Percentiles rank a stretch among this genome's conserved stretches.
Conservation (phyloP, 75 land plant species). For the Selaginella tamariscina region DNA sequence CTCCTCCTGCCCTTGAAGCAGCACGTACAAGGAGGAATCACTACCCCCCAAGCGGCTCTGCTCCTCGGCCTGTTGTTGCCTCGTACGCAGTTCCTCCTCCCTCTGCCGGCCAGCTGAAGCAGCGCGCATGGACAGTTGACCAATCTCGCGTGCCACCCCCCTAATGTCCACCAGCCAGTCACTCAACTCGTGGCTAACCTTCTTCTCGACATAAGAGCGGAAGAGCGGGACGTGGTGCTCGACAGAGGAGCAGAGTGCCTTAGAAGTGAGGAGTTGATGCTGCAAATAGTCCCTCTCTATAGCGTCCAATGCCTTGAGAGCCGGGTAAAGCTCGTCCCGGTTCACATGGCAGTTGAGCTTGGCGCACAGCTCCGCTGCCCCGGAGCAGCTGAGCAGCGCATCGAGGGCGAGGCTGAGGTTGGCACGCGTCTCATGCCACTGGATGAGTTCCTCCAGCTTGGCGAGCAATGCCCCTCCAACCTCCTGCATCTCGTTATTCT, state of each 20-base stretch:
- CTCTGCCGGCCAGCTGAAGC: constrained; percentile 77
- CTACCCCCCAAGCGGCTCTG: constrained; percentile 47
- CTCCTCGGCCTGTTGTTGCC: constrained; percentile 78
- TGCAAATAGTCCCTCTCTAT: constrained; percentile 70
- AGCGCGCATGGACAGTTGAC: constrained; percentile 75
- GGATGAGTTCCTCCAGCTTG: constrained; percentile 65
- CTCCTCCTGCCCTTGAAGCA: constrained; percentile 42
- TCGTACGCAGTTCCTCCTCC: constrained; percentile 62
- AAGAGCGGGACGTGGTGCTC: constrained; percentile 60
- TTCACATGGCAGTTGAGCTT: constrained; percentile 56
- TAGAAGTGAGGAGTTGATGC: constrained; percentile 32
- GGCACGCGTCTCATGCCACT: constrained; percentile 53
- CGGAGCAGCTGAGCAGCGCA: constrained; percentile 44
- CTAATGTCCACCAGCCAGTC: constrained; percentile 90
- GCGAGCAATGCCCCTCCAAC: constrained; percentile 48
- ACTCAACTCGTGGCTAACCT: constrained; percentile 64
- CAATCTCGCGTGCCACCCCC: constrained; percentile 62
- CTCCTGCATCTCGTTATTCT: constrained; percentile 60
- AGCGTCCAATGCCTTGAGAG: constrained; percentile 57
- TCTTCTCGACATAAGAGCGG: constrained; percentile 61
- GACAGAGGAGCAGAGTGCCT: constrained; percentile 39
- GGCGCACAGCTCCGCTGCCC: constrained; percentile 46
- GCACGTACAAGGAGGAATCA: constrained; percentile 41
- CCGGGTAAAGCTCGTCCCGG: constrained; percentile 60
- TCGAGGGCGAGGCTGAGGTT: constrained; percentile 65